These are phyloP conservation scores for Brassica juncea DNA, from an alignment of 345 rosid species.

Conservation along the genomic window DNA sequence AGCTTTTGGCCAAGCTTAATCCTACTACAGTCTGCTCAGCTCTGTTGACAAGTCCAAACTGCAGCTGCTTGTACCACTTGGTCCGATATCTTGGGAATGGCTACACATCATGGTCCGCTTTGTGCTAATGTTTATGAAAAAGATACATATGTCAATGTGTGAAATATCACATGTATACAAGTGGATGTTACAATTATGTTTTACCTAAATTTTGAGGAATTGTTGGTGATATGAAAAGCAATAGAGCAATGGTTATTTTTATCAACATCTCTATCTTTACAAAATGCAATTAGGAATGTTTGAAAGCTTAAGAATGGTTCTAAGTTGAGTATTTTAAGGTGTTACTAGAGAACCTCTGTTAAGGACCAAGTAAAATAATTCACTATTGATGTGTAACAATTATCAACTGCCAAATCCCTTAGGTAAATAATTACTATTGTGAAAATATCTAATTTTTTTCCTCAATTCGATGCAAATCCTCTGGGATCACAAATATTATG, in stretches of 20 bases:
- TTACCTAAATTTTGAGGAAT: slow-evolving; percentile 40
- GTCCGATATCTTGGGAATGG: slow-evolving; percentile 58
- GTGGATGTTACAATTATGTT: neutral
- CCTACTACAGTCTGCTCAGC: slow-evolving; percentile 56
- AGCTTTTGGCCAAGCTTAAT: slow-evolving; percentile 50
- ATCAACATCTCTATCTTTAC: slow-evolving; percentile 42
- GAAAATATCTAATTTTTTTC: neutral
- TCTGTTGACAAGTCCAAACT: slow-evolving; percentile 65
- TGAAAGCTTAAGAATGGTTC: slow-evolving; percentile 1
- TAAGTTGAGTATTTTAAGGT: neutral
- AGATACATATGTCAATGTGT: neutral
- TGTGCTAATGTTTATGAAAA: slow-evolving; percentile 15
- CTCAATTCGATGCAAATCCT: neutral
- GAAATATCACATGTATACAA: neutral
- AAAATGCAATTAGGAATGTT: neutral
- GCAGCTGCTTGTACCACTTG: slow-evolving; percentile 54
- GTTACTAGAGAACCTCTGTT: neutral
- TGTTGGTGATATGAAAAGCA: slow-evolving; percentile 36
- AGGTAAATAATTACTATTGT: neutral
- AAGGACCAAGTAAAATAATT: neutral
- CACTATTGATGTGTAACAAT: neutral
- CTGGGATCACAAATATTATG: neutral
- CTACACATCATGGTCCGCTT: slow-evolving; percentile 65
- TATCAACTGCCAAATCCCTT: neutral
- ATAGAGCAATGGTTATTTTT: slow-evolving; percentile 38